Evolutionary conservation across 768 basidiomycete genomes (phyloP).

Genomic region (Phlebiopsis flavidoalba): DNA sequence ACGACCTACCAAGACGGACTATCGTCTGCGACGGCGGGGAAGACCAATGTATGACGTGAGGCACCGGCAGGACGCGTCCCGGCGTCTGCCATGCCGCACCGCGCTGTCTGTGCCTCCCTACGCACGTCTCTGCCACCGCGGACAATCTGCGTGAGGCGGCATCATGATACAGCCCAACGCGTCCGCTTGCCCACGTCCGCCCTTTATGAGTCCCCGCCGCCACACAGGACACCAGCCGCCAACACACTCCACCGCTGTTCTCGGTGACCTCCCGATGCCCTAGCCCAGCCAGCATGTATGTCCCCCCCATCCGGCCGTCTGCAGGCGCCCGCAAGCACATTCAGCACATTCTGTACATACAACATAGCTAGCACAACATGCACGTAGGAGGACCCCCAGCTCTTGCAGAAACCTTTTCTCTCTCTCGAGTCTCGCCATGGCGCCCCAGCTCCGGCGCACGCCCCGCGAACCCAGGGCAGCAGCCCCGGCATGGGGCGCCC

Average conservation of each 20-base stretch:
- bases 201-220: constrained; percentile 5
- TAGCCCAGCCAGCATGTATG: not conserved
- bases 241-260: not conserved
- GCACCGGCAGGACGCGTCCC: no score
- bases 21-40: no score
- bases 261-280: constrained; percentile 1
- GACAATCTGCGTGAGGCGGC: constrained; percentile 12
- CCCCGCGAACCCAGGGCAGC: constrained; percentile 8
- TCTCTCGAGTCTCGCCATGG: constrained; percentile 4
- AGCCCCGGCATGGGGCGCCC: constrained; percentile 6
- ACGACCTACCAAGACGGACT: no score
- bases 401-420: constrained; percentile 4
- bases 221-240: not conserved
- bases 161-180: constrained; percentile 7
- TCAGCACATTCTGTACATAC: not conserved
- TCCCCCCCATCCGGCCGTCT: not conserved
- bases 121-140: not conserved
- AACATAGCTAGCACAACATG: not conserved
- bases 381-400: constrained; percentile 4
- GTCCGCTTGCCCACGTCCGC: not conserved
- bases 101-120: not conserved
- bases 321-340: no score
- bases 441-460: not conserved
- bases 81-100: not conserved
- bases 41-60: no score